phyloP scores from a whole-genome alignment of 75 land plant genomes.

The Gnetum montanum region DNA sequence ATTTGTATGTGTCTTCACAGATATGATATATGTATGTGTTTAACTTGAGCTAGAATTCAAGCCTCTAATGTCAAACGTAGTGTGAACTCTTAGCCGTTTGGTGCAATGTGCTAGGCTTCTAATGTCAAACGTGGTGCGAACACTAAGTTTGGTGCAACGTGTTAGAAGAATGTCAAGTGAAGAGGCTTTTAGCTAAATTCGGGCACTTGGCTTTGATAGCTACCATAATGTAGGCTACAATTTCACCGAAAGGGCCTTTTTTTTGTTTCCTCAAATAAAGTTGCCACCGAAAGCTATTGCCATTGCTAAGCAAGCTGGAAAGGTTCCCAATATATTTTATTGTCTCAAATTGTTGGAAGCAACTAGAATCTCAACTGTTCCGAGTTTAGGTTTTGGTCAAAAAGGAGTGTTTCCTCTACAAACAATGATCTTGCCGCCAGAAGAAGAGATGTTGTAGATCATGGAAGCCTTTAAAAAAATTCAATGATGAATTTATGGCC shows the following conservation, averaged over 20 bases:
- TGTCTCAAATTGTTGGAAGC: slow-evolving; percentile 91
- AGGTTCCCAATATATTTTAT: slow-evolving; percentile 91
- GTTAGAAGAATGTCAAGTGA: too few species aligned
- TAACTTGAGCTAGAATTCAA: too few species aligned
- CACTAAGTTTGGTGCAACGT: too few species aligned
- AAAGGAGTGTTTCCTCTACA: slow-evolving; percentile 91
- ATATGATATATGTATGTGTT: too few species aligned
- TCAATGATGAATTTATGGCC: slow-evolving; percentile 90
- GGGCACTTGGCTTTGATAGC: slow-evolving; percentile 93
- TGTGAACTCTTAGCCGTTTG: too few species aligned
- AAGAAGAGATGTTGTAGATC: slow-evolving; percentile 89
- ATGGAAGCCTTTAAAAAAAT: slow-evolving; percentile 84
- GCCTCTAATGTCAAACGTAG: too few species aligned
- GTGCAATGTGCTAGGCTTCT: too few species aligned
- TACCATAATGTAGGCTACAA: slow-evolving; percentile 86
- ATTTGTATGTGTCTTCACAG: too few species aligned
- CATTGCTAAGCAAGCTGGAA: slow-evolving; percentile 71
- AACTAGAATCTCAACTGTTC: slow-evolving; percentile 95
- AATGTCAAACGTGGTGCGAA: too few species aligned
- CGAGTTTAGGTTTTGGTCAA: slow-evolving; percentile 98
- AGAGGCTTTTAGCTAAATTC: too few species aligned
- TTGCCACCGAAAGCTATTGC: slow-evolving; percentile 76
- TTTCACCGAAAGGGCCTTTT: slow-evolving; percentile 98
- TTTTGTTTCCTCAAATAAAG: slow-evolving; percentile 86
- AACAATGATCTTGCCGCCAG: slow-evolving; percentile 87